Conservation (phyloP, 192 early-diverging fungal genomes). For the Funneliformis mosseae region DNA sequence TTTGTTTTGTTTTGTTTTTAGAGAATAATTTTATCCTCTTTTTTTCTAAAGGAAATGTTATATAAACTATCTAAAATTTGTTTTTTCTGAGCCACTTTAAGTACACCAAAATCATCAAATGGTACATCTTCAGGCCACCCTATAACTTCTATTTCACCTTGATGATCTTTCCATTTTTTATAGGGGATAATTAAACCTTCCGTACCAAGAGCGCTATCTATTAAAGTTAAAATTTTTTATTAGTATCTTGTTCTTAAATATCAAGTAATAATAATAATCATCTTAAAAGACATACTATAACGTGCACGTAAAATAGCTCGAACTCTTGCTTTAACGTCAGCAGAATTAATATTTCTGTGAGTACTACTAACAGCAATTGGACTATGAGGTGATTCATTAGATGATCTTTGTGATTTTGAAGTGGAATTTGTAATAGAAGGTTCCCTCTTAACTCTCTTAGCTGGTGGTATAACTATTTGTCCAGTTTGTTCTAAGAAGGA, state of each 20-base stretch:
- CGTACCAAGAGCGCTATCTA: background rate
- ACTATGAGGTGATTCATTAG: background rate
- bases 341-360: background rate
- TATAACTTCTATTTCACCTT: conserved; percentile 1
- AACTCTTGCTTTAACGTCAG: background rate
- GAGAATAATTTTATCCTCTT: background rate
- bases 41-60: background rate
- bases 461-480: background rate
- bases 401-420: background rate
- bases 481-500: conserved; percentile 1
- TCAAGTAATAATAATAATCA: background rate
- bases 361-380: background rate
- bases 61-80: background rate
- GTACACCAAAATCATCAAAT: background rate
- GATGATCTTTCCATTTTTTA: background rate
- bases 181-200: background rate
- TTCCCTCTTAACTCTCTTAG: background rate
- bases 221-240: background rate
- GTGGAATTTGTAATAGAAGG: background rate
- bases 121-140: background rate
- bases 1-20: background rate
- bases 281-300: background rate
- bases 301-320: background rate
- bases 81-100: background rate
- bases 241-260: background rate